Conservation (phyloP, 768 basidiomycete species). For the Epithele typhae region DNA sequence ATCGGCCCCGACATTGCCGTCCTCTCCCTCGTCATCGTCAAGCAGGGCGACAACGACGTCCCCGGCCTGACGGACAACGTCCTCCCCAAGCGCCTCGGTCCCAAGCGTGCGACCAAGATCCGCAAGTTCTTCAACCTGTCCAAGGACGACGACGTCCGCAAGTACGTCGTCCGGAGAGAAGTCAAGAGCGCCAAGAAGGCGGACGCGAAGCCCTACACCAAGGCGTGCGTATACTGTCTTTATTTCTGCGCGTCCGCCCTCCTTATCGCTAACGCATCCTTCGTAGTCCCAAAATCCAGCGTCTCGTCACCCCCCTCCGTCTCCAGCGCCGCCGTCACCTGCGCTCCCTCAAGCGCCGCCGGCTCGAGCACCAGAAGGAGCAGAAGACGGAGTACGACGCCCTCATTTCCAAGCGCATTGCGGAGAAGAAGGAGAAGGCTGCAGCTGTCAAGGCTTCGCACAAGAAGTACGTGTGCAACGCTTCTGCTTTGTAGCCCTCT, state of each 20-base stretch:
- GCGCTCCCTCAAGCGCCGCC: slow-evolving; percentile 80
- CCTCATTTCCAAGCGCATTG: slow-evolving; percentile 82
- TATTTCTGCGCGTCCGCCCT: neutral
- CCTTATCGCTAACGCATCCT: neutral
- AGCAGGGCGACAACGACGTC: slow-evolving; percentile 90
- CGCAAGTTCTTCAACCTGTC: slow-evolving; percentile 94
- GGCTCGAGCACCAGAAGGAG: slow-evolving; percentile 89
- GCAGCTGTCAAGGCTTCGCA: slow-evolving; percentile 86
- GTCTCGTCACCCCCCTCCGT: slow-evolving; percentile 91
- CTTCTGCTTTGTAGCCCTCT: neutral
- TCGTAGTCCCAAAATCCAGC: slow-evolving; percentile 89
- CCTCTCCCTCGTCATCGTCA: slow-evolving; percentile 89
- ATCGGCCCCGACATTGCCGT: slow-evolving; percentile 96
- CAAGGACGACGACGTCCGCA: slow-evolving; percentile 98
- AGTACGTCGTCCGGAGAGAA: slow-evolving; percentile 93
- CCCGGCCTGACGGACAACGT: slow-evolving; percentile 89
- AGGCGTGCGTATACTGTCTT: slow-evolving; percentile 80
- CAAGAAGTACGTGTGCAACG: slow-evolving; percentile 48
- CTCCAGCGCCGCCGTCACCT: slow-evolving; percentile 96
- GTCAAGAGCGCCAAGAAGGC: slow-evolving; percentile 87
- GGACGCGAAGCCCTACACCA: slow-evolving; percentile 89
- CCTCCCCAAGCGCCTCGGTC: slow-evolving; percentile 93
- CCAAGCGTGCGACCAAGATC: slow-evolving; percentile 97
- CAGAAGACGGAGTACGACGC: slow-evolving; percentile 91
- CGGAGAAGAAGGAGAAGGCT: slow-evolving; percentile 90